Conservation (phyloP, 164 flowering plant species). For the Brasenia schreberi region DNA sequence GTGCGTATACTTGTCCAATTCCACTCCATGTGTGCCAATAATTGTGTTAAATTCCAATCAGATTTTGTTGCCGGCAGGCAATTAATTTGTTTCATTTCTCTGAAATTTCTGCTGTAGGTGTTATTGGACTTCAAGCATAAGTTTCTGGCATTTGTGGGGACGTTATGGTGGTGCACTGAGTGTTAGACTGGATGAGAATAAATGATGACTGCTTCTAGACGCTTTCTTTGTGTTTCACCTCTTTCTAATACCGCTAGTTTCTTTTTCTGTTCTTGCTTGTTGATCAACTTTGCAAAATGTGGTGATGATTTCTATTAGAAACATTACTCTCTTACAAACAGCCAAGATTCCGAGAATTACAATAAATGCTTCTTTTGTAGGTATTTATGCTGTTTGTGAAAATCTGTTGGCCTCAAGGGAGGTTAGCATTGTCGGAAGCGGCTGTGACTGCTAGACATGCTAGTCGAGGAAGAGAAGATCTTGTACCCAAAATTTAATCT, state of each 20-base stretch:
- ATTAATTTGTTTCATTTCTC: background rate
- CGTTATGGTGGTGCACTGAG: background rate
- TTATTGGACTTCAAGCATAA: background rate
- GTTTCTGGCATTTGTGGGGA: too few species aligned
- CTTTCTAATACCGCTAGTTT: background rate
- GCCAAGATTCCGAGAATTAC: background rate
- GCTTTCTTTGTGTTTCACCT: background rate
- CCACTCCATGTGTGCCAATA: background rate
- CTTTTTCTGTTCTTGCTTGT: background rate
- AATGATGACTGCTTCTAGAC: background rate
- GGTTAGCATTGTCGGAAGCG: too few species aligned
- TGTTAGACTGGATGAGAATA: background rate
- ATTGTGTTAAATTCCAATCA: background rate
- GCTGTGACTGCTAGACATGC: too few species aligned
- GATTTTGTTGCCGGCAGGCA: background rate
- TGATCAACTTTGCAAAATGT: background rate
- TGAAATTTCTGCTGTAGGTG: background rate
- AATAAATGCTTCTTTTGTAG: too few species aligned
- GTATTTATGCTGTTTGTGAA: too few species aligned
- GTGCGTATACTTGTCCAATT: slow-evolving; percentile 22
- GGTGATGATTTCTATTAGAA: background rate
- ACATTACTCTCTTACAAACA: background rate
- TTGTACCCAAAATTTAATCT: too few species aligned
- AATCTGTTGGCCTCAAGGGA: too few species aligned
- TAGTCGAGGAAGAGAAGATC: too few species aligned